Conservation (phyloP, 129 eudicot species). For the Artemisia argyi region DNA sequence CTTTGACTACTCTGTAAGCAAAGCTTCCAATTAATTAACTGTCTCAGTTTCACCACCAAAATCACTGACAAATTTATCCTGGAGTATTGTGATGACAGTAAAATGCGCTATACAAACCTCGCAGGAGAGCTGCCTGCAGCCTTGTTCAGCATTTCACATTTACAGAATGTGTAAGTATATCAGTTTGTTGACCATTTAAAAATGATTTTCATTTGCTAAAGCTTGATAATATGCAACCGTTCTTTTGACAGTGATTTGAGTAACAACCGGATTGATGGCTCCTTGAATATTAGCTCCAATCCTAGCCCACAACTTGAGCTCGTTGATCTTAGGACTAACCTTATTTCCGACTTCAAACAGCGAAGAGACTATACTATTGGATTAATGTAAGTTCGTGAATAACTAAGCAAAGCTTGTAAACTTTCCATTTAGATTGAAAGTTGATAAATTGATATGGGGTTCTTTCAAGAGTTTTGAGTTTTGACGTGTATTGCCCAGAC, state of each 20-base stretch:
- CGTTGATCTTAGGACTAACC: constrained; percentile 62
- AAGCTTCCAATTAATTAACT: not conserved
- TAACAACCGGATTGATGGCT: constrained; percentile 56
- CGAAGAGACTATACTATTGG: constrained; percentile 8
- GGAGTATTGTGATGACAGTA: constrained; percentile 28
- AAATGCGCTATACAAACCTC: constrained; percentile 49
- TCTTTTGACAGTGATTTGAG: constrained; percentile 34
- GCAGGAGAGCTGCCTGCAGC: constrained; percentile 55
- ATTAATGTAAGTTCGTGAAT: constrained; percentile 19
- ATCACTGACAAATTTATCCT: not conserved
- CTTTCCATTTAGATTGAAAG: not conserved
- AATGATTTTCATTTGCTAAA: constrained; percentile 24
- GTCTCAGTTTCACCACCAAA: not conserved
- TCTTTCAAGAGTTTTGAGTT: not conserved
- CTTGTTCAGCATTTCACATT: constrained; percentile 52
- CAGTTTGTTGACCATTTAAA: not conserved
- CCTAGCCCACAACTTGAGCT: constrained; percentile 56
- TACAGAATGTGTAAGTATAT: constrained; percentile 59
- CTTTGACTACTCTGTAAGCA: constrained; percentile 51
- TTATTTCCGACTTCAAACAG: constrained; percentile 12
- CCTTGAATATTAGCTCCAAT: constrained; percentile 49
- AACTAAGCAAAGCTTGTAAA: not conserved
- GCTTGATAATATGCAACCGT: constrained; percentile 5
- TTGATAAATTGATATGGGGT: not conserved
- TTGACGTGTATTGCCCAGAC: not conserved